Base-by-base conservation (phyloP, 257 asterid genomes). In the Fraxinus americana region DNA sequence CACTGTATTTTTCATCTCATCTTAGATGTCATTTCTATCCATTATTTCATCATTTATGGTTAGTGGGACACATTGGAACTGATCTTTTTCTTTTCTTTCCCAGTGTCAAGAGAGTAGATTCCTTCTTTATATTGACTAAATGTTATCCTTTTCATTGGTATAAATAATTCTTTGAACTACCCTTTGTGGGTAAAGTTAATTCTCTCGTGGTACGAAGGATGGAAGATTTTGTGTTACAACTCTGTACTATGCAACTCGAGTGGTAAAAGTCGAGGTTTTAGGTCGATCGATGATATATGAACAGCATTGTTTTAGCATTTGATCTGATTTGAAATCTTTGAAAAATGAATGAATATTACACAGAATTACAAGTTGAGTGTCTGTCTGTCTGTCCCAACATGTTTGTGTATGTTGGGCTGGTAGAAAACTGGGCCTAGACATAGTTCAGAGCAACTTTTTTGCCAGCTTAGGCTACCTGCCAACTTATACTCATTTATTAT, bases 301-400 rank as follows among this genome's bases (percentile, higher is more conserved):
- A 19, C 27, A 17, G 4, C 29, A 1, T 61, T 61, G 13, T 23
- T 61, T 21, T 6, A 17, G 65, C 65, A 0, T 19, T 54, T 54
- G 23, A 8, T 59, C 13, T 7, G 10, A 19, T n/a, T 57, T 57
- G 3, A 16, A 16, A 19, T 17, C 8, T n/a, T n/a, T n/a, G 2
- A 57, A 57, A 57, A 57, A 6, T 19, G 9, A 8, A 21, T 21
- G 30, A 59, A 59, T 59, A 23, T 61, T 61, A 23, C 67, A 61
- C 67, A 61, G 14, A 61, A 14, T 54, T 54, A 32, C 30, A 70
- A 32, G 35, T 25, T 67, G 36, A 38, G 43, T 38, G 43, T 38
- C 43, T 38, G 38, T 35, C 39, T 4, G 36, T 8, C 6, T 75
- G 65, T 75, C 74, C 74, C 74, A 67, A 72, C 39, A 70, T 70